Evolutionary conservation across 2,329 filamentous ascomycete genomes (phyloP), one percentile per base, ranked within the genome.

Genomic region (Ampelomyces quisqualis): DNA sequence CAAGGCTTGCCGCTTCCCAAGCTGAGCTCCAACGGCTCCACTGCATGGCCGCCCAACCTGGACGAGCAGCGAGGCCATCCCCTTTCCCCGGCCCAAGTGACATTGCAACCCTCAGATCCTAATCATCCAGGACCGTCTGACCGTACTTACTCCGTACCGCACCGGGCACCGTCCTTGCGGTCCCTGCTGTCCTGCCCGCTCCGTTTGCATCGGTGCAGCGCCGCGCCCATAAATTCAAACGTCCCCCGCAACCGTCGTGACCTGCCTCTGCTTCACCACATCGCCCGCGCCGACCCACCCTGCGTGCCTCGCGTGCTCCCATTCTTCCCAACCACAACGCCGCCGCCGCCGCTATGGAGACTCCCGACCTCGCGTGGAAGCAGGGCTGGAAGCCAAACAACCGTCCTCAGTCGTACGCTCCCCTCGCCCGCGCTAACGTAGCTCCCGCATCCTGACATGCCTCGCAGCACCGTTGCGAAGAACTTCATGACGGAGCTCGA

Each of bases 401-500:
- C 62, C 85, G 88, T 53, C 88, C 88, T 53, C 86, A 91, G 74
- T 93, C 88, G 88, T 93, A 77, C 69, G 88, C 50, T 43, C 46
- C 40, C 48, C 55, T 49, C 45, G 42, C 49, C 51, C 45, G 44
- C 49, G 52, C 50, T 56, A 53, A 45, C 46, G 48, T 52, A 45
- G 38, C 47, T 45, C 47, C 53, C 45, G 31, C 43, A 30, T 42
- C 45, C 62, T 65, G 47, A 65, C 56, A 34, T 15, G 38, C 65
- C 40, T 63, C 55, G 32, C 70, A 95, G 90, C 51, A 93, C 88
- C 47, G 83, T 95, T 70, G 90, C 90, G 38, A 85, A 82, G 58
- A 88, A 86, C 64, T 95, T 96, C 72, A 91, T 89, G 45, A 77
- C 82, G 30, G 88, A 91, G 67, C 77, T 96, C 47, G 86, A 91